A percentile compares a stretch with the other conserved stretches of the same genome.
Evolutionary conservation across 352 stramenopile genomes (phyloP).

Genomic region (Globisporangium abappressorium): DNA sequence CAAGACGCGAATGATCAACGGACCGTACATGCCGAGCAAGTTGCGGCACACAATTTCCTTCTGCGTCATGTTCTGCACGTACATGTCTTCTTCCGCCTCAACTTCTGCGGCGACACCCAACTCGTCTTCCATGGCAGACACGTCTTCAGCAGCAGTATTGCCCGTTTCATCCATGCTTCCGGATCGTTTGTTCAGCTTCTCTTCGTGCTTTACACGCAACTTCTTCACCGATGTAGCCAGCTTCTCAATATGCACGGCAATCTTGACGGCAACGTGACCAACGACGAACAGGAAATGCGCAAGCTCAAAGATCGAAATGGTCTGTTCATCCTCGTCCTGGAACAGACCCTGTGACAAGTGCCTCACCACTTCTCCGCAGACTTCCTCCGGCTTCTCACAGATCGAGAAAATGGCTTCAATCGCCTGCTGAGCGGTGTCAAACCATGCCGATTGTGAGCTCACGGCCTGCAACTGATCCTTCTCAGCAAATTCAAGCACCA

Average conservation of each 20-base stretch:
- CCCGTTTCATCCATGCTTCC: slow-evolving; percentile 19
- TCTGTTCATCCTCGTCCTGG: slow-evolving; percentile 49
- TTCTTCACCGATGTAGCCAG: slow-evolving; percentile 85
- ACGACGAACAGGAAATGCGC: slow-evolving; percentile 95
- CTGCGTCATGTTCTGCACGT: slow-evolving; percentile 89
- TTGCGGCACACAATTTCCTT: slow-evolving; percentile 92
- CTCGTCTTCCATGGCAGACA: slow-evolving; percentile 91
- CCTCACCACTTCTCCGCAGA: slow-evolving; percentile 70
- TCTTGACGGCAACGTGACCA: slow-evolving; percentile 93
- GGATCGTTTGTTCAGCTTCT: slow-evolving; percentile 40
- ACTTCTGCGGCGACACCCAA: slow-evolving; percentile 90
- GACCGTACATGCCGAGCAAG: slow-evolving; percentile 90
- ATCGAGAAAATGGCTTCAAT: slow-evolving; percentile 93
- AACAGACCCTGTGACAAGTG: slow-evolving; percentile 63
- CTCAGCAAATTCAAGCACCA: slow-evolving; percentile 83
- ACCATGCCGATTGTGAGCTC: slow-evolving; percentile 80
- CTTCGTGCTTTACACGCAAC: slow-evolving; percentile 80
- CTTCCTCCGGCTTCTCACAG: slow-evolving; percentile 86
- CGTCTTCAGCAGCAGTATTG: slow-evolving; percentile 39
- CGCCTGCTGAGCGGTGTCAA: slow-evolving; percentile 89
- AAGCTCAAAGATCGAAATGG: slow-evolving; percentile 70
- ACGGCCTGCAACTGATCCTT: slow-evolving; percentile 48
- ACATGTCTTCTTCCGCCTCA: slow-evolving; percentile 88
- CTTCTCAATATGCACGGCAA: slow-evolving; percentile 93
- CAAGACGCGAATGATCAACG: slow-evolving; percentile 89